Evolutionary conservation across 768 basidiomycete species (phyloP).

Genomic region (Gautieria morchelliformis): DNA sequence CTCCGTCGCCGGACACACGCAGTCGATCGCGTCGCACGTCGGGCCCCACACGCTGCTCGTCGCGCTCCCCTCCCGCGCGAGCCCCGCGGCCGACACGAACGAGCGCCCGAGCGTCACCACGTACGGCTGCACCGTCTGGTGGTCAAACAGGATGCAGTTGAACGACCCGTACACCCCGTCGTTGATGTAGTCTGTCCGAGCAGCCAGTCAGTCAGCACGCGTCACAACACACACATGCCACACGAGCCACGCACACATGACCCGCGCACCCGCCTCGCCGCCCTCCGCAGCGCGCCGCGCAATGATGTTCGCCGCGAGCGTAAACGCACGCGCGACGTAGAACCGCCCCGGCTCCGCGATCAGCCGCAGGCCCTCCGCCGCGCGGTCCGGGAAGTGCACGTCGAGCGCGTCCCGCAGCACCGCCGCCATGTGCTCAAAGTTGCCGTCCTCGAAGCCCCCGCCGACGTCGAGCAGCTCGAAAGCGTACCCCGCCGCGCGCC

Average conservation of each 20-base stretch:
- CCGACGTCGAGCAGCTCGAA: constrained; percentile 89
- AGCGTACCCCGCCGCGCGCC: constrained; percentile 62
- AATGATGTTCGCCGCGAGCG: constrained; percentile 87
- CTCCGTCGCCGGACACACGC: constrained; percentile 56
- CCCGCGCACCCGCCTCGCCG: no score
- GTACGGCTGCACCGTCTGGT: constrained; percentile 79
- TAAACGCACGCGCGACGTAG: constrained; percentile 88
- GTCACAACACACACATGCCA: constrained; percentile 12
- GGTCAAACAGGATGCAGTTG: constrained; percentile 97
- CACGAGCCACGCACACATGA: constrained; percentile 73
- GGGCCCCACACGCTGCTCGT: constrained; percentile 90
- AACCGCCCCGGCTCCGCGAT: constrained; percentile 96
- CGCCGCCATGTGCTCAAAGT: constrained; percentile 71
- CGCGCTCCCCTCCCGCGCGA: constrained; percentile 30
- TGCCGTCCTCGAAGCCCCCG: constrained; percentile 88
- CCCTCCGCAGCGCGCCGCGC: constrained; percentile 82
- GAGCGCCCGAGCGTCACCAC: constrained; percentile 26
- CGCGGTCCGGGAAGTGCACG: constrained; percentile 60
- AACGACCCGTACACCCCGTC: constrained; percentile 97
- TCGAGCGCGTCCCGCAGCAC: constrained; percentile 65
- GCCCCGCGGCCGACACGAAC: constrained; percentile 16
- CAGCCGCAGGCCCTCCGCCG: constrained; percentile 52
- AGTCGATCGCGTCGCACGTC: constrained; percentile 97
- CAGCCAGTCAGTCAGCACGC: background rate
- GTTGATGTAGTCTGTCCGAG: constrained; percentile 98